Conservation (phyloP, 2,329 filamentous ascomycete species). For the Penicillium hesseltinei region DNA sequence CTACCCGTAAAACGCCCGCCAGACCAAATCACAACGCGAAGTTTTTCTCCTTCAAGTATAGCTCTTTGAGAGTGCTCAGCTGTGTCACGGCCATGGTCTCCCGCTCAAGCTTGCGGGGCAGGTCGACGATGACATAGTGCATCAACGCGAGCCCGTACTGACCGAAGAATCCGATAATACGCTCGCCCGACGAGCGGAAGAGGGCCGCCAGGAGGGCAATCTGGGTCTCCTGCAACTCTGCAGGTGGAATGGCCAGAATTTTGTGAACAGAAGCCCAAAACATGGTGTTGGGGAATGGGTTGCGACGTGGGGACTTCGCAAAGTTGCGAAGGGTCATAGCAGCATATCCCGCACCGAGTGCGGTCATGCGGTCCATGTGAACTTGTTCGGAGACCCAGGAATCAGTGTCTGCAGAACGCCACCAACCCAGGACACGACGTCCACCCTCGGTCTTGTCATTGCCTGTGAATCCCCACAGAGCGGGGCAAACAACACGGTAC, state of each 20-base stretch:
- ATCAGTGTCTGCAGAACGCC: slow-evolving; percentile 52
- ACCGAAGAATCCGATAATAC: slow-evolving; percentile 80
- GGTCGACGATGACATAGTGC: slow-evolving; percentile 68
- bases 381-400: slow-evolving; percentile 65
- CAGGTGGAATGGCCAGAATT: slow-evolving; percentile 71
- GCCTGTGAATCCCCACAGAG: slow-evolving; percentile 79
- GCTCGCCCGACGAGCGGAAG: slow-evolving; percentile 69
- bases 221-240: slow-evolving; percentile 70
- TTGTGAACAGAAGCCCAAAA: slow-evolving; percentile 80
- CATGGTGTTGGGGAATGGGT: slow-evolving; percentile 72
- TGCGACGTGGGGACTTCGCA: slow-evolving; percentile 63
- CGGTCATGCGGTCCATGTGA: slow-evolving; percentile 82
- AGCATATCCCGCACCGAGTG: slow-evolving; percentile 79
- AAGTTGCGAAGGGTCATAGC: slow-evolving; percentile 82
- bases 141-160: slow-evolving; percentile 70
- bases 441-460: slow-evolving; percentile 70
- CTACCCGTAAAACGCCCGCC: not conserved
- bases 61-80: slow-evolving; percentile 39
- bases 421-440: slow-evolving; percentile 70
- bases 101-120: slow-evolving; percentile 53
- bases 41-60: slow-evolving; percentile 38
- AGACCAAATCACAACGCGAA: slow-evolving; percentile 33
- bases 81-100: slow-evolving; percentile 40
- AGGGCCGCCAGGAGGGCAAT: slow-evolving; percentile 68
- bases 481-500: slow-evolving; percentile 74